These are phyloP conservation scores for Nitzschia inconspicua DNA, from an alignment of 108 stramenopile genomes.

Conservation along the genomic window DNA sequence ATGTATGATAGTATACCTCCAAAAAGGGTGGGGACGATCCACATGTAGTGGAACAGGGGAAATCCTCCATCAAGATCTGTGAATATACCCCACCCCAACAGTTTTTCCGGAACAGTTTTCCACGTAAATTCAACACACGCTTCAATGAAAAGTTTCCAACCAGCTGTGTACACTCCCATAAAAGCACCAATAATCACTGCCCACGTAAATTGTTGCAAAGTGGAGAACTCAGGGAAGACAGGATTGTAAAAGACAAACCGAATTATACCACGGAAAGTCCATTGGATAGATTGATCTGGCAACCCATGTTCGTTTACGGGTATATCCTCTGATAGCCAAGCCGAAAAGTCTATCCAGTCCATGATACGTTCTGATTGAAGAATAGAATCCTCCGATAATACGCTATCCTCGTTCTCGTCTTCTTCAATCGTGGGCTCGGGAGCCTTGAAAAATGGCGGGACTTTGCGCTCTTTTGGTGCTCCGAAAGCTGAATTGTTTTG, in stretches of 20 bases:
- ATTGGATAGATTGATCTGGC: constrained; percentile 16
- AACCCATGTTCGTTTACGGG: constrained; percentile 10
- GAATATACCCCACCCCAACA: constrained; percentile 46
- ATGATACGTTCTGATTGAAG: background rate
- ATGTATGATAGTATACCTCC: constrained; percentile 47
- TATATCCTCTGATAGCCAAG: constrained; percentile 17
- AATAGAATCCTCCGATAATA: background rate
- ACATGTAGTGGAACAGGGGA: constrained; percentile 63
- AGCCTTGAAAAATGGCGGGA: background rate
- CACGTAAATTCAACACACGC: constrained; percentile 47
- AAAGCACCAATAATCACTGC: constrained; percentile 47
- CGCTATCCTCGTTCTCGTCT: background rate
- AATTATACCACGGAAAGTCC: constrained; percentile 20
- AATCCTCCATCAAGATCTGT: constrained; percentile 44
- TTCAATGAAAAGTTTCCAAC: constrained; percentile 51
- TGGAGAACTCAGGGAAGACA: constrained; percentile 48
- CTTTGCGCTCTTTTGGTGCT: background rate
- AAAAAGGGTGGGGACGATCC: constrained; percentile 48
- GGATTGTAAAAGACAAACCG: constrained; percentile 47
- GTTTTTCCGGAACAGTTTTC: constrained; percentile 33
- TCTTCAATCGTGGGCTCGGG: background rate
- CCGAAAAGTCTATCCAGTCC: constrained; percentile 8
- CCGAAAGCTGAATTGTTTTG: background rate
- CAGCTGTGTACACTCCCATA: constrained; percentile 52
- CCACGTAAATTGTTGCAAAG: constrained; percentile 56